Evolutionary conservation across 2,329 filamentous ascomycete genomes (phyloP).

Genomic region (Neoarthrinium moseri): DNA sequence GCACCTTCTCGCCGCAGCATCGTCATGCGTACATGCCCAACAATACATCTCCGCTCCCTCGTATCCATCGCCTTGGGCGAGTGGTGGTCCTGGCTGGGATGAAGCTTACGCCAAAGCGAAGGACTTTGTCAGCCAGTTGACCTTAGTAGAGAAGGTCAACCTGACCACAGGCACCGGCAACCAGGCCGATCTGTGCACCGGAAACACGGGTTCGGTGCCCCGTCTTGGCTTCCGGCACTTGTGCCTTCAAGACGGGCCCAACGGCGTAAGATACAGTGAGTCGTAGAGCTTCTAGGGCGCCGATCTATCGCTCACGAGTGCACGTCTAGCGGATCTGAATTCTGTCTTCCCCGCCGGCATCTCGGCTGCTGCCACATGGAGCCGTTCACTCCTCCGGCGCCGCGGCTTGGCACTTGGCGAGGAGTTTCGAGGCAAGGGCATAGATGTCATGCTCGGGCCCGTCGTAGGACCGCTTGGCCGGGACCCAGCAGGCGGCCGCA

Average conservation of each 20-base stretch:
- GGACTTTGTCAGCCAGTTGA: neutral
- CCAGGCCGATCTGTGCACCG: constrained; percentile 37
- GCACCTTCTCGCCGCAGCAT: too few species aligned
- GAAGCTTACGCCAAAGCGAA: neutral
- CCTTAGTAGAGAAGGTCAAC: constrained; percentile 37
- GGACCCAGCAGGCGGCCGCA: constrained; percentile 59
- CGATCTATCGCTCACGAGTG: too few species aligned
- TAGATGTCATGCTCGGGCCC: constrained; percentile 76
- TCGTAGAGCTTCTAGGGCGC: constrained; percentile 33
- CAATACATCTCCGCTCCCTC: too few species aligned
- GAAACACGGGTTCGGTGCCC: constrained; percentile 35
- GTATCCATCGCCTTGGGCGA: neutral
- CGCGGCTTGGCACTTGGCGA: constrained; percentile 72
- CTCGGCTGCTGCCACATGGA: constrained; percentile 60
- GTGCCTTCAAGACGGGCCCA: constrained; percentile 34
- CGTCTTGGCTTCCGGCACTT: constrained; percentile 38
- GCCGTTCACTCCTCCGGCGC: constrained; percentile 65
- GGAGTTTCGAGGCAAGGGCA: constrained; percentile 75
- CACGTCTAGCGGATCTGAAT: too few species aligned
- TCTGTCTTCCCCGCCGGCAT: constrained; percentile 51
- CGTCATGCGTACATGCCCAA: too few species aligned
- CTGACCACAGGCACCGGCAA: constrained; percentile 53
- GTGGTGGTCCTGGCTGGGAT: neutral
- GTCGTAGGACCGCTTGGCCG: constrained; percentile 67
- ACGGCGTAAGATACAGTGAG: constrained; percentile 31